Evolutionary conservation across 768 basidiomycete species (phyloP).

Genomic region (Naganishia vaughanmartiniae): DNA sequence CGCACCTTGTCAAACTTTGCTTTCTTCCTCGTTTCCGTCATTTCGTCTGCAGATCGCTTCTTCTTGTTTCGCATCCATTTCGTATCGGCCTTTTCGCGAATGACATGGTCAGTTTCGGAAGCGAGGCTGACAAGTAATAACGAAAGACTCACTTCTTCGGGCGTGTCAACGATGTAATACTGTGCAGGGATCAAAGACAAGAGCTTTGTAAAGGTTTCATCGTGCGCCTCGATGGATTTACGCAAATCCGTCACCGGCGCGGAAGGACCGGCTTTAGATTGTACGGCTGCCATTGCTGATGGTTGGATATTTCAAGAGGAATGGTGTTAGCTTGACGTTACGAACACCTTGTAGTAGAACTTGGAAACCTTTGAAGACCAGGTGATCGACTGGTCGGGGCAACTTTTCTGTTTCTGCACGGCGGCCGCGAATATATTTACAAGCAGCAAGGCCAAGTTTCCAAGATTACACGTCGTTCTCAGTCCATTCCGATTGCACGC

Average conservation of each 20-base stretch:
- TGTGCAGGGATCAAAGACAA: constrained; percentile 82
- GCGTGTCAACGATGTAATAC: constrained; percentile 72
- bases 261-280: constrained; percentile 7
- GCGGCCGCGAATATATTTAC: neutral
- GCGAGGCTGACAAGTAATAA: neutral
- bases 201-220: constrained; percentile 77
- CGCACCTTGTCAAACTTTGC: constrained; percentile 76
- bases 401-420: constrained; percentile 14
- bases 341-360: neutral
- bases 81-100: constrained; percentile 40
- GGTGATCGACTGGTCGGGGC: constrained; percentile 14
- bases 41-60: constrained; percentile 76
- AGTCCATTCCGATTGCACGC: neutral
- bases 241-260: constrained; percentile 37
- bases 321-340: neutral
- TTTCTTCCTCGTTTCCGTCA: constrained; percentile 84
- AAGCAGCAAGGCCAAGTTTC: too few relatives aligned
- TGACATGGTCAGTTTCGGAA: neutral
- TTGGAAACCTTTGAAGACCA: neutral
- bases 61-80: constrained; percentile 69
- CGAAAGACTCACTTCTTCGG: constrained; percentile 61
- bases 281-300: constrained; percentile 12
- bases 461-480: neutral
- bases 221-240: constrained; percentile 68
- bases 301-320: neutral